Base-by-base conservation (phyloP, 371 early-diverging fungal species). In the Dentiscutata heterogama region DNA sequence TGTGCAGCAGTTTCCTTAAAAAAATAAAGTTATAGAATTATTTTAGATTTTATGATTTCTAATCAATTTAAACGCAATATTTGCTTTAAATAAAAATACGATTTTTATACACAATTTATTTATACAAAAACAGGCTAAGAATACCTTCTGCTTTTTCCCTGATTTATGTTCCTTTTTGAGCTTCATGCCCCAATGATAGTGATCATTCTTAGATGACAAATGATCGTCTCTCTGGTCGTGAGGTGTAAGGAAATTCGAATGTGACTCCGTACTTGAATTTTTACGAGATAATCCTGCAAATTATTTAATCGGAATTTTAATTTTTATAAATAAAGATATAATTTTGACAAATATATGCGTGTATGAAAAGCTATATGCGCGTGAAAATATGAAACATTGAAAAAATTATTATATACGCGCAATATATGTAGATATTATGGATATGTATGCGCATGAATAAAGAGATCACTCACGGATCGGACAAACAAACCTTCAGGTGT, bases 401-500 rank as follows among this genome's bases (percentile, higher is more conserved):
- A 46, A 42, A 46, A 50, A 50, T 46, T 25, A 50, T 42, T 50
- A 27, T 51, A 68, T 16, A 51, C 51, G 51, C 51, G 51, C 51
- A n/a, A 25, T 25, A 25, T 72, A 3, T 51, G 25, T 10, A 53
- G 31, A 25, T 51, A 67, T 67, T 20, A 60, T 60, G 13, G 60
- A 54, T 14, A 58, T 58, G 27, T 51, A 22, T 64, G 39, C 60
- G 61, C 64, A 27, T 42, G 42, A 60, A 31, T 35, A 20, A n/a
- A 10, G 18, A 31, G 53, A 29, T 61, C 25, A 63, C 31, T 27
- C 31, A 63, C 50, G 72, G 56, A 61, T 60, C 39, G 46, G 31
- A 63, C 60, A 65, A 51, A 42, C 81, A 31, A 67, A 80, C 81
- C 81, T 80, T 80, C 81, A 22, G 81, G 56, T 60, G 68, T 14